Conservation (phyloP, 495 filamentous ascomycete species). For the Penicillium egyptiacum region DNA sequence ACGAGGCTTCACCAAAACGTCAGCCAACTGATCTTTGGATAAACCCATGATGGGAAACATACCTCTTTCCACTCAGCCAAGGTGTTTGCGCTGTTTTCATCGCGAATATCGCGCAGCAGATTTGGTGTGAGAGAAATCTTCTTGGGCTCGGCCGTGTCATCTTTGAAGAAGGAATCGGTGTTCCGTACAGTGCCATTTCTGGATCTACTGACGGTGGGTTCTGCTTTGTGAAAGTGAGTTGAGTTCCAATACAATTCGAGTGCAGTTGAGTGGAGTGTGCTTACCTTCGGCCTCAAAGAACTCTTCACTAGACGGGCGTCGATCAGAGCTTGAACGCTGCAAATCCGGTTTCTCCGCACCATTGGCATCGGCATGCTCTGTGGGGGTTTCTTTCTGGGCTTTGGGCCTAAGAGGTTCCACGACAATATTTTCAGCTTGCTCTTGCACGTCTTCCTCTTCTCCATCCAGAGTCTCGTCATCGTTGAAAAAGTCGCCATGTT, state of each 20-base stretch:
- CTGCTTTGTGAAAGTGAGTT: constrained; percentile 31
- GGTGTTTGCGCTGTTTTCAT: constrained; percentile 49
- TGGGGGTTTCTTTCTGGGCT: constrained; percentile 35
- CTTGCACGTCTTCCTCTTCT: constrained; percentile 41
- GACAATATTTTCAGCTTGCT: constrained; percentile 44
- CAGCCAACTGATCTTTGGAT: constrained; percentile 43
- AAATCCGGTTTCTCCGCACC: constrained; percentile 29
- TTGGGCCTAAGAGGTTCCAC: constrained; percentile 50
- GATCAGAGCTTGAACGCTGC: constrained; percentile 38
- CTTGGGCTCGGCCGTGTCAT: constrained; percentile 89
- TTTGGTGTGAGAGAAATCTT: constrained; percentile 98
- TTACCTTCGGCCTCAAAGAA: constrained; percentile 55
- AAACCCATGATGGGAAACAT: constrained; percentile 40
- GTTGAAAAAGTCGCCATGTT: constrained; percentile 55
- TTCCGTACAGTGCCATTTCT: constrained; percentile 83
- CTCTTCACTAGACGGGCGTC: constrained; percentile 63
- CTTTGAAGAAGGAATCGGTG: constrained; percentile 95
- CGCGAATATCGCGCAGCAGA: constrained; percentile 78
- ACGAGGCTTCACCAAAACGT: constrained; percentile 43
- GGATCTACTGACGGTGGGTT: constrained; percentile 63
- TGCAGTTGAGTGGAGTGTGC: constrained; percentile 4
- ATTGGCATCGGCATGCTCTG: constrained; percentile 34
- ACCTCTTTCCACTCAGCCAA: constrained; percentile 67
- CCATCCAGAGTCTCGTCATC: constrained; percentile 53
- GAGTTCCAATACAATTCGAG: constrained; percentile 4